phyloP scores from a whole-genome alignment of 176 grass and related monocot species.

The Zoysia pacifica region DNA sequence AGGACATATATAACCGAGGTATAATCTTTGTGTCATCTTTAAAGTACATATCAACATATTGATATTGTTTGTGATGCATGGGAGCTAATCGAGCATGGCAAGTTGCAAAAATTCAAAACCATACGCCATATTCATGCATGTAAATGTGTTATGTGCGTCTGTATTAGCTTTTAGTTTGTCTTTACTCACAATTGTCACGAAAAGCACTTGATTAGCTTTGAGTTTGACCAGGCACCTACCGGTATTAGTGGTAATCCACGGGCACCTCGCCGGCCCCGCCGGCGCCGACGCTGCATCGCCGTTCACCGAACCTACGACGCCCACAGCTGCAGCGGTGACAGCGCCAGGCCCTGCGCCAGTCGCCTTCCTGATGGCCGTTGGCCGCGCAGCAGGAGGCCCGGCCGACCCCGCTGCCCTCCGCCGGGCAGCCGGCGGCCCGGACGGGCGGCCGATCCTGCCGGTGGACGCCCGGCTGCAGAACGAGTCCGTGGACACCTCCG shows the following conservation, averaged over 20 bases:
- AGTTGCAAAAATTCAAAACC: neutral
- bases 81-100: neutral
- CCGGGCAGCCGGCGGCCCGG: constrained; percentile 1
- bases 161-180: constrained; percentile 13
- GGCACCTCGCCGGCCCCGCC: constrained; percentile 53
- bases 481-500: constrained; percentile 84
- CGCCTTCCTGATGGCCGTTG: constrained; percentile 1
- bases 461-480: constrained; percentile 88
- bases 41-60: too few species aligned
- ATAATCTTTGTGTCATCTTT: too few species aligned
- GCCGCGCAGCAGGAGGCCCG: constrained; percentile 27
- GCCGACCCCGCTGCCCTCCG: constrained; percentile 42
- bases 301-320: constrained; percentile 5
- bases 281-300: constrained; percentile 1
- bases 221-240: constrained; percentile 48
- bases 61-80: neutral
- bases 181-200: neutral
- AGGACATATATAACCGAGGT: too few species aligned
- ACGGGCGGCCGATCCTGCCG: constrained; percentile 61
- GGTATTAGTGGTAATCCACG: constrained; percentile 83
- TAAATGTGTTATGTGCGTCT: neutral
- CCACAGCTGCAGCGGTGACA: neutral
- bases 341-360: neutral
- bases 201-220: constrained; percentile 21
- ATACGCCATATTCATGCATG: neutral